Conservation (phyloP, 257 asterid genomes). For the Salvia splendens region DNA sequence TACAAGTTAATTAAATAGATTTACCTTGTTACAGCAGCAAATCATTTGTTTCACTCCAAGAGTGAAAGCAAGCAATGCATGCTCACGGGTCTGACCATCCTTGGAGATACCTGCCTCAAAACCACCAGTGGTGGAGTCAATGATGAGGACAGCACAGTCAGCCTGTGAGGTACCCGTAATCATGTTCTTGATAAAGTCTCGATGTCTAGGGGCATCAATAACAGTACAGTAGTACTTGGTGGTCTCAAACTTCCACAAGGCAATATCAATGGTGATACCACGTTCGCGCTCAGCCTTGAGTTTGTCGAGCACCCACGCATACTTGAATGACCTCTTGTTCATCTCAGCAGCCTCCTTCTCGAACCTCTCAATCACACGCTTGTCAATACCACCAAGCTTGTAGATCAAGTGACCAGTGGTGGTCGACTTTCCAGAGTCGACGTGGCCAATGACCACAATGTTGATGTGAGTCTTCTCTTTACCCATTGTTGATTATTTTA, state of each 20-base stretch:
- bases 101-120: slow-evolving; percentile 88
- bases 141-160: slow-evolving; percentile 63
- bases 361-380: slow-evolving; percentile 80
- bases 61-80: slow-evolving; percentile 79
- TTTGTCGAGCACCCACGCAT: slow-evolving; percentile 88
- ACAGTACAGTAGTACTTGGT: slow-evolving; percentile 87
- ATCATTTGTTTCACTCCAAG: slow-evolving; percentile 87
- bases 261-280: slow-evolving; percentile 82
- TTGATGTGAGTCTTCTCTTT: slow-evolving; percentile 42
- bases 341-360: slow-evolving; percentile 85
- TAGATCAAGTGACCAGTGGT: slow-evolving; percentile 55
- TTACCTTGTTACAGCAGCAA: slow-evolving; percentile 79
- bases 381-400: slow-evolving; percentile 87
- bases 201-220: slow-evolving; percentile 47
- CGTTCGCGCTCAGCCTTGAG: slow-evolving; percentile 91
- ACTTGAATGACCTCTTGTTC: slow-evolving; percentile 49
- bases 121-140: slow-evolving; percentile 89
- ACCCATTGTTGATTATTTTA: slow-evolving; percentile 29
- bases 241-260: slow-evolving; percentile 87
- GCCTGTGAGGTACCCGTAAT: slow-evolving; percentile 33
- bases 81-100: slow-evolving; percentile 94
- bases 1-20: no score
- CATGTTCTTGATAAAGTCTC: slow-evolving; percentile 32
- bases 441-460: slow-evolving; percentile 53
- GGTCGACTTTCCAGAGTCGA: slow-evolving; percentile 48